Base-by-base conservation (phyloP, 73 alveolate genomes). In the Effrenium voratum region DNA sequence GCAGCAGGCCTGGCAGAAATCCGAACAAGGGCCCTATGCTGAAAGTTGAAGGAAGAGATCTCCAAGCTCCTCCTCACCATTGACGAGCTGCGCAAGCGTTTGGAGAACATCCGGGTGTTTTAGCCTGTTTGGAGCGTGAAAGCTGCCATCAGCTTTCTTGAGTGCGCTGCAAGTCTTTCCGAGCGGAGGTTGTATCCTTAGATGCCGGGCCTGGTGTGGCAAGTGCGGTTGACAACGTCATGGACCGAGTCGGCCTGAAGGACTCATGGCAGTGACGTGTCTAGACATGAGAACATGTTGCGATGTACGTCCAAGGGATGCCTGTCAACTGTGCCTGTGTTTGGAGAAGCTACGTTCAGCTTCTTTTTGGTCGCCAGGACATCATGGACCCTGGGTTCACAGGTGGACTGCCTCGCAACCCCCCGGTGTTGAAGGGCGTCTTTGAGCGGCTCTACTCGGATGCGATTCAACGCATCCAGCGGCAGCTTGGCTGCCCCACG, bases 131-230 rank as follows among this genome's bases (percentile, higher is more conserved):
- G 79, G 8, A 63, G n/a, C 26, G 12, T 63, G 22, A 36, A 15
- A 24, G 8, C 36, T 63, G 77, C 77, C 40, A 63, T 10, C 10
- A n/a, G 16, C 30, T 19, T 2, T 16, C 79, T 66, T 66, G 49
- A 24, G 16, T 24, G 30, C 79, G 19, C 43, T 66, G 43, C 79
- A 8, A 8, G 79, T 5, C 70, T 0, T 49, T n/a, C 38, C 68
- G 0, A 10, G 5, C 28, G 34, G 24, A 90, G 97, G 97, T 90
- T 38, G 97, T 90, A 5, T 90, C 97, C 38, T 30, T 90, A 75
- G 97, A 90, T 70, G 97, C 97, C 24, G 97, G 97, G 28, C 97
- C 97, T 36, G 97, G 97, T 45, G 97, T 90, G 34, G 97, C 97
- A 30, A 52, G 86, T 55, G 45, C 97, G 1, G 97, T 90, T 41